Evolutionary conservation across 495 filamentous ascomycete genomes (phyloP).

Genomic region (Clohesyomyces aquaticus): DNA sequence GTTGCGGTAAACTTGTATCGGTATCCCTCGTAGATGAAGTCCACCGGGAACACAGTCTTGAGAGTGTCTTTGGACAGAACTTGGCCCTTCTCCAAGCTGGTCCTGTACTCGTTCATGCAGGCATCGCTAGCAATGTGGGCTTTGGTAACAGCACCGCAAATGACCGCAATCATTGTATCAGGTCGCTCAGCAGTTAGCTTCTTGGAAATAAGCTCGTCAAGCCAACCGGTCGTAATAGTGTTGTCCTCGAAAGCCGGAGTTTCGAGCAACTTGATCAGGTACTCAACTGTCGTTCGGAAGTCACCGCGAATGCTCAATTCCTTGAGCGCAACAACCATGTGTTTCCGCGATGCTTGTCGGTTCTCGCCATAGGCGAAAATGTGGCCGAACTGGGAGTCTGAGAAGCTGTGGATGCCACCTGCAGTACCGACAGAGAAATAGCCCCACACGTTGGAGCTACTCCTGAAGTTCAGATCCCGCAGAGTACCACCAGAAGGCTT

Average conservation of each 20-base stretch:
- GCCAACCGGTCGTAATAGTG: conserved; percentile 98
- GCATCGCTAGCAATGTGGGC: conserved; percentile 90
- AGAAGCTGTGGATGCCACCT: conserved; percentile 98
- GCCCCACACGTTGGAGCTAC: conserved; percentile 98
- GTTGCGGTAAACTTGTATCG: conserved; percentile 99
- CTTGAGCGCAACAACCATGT: conserved; percentile 99
- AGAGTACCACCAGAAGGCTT: conserved; percentile 99
- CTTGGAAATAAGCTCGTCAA: conserved; percentile 97
- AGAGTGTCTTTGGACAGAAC: conserved; percentile 94
- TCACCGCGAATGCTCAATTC: conserved; percentile 99
- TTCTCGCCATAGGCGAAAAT: conserved; percentile 99
- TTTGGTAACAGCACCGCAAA: conserved; percentile 93
- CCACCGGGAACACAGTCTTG: conserved; percentile 96
- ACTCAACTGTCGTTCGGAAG: conserved; percentile 97
- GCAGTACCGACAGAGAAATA: conserved; percentile 98
- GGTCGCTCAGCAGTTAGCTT: conserved; percentile 96
- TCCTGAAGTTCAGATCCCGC: conserved; percentile 98
- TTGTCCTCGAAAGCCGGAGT: conserved; percentile 98
- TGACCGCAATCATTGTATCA: conserved; percentile 84
- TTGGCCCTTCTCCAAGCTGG: conserved; percentile 94
- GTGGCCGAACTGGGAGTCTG: conserved; percentile 98
- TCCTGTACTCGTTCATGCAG: conserved; percentile 82
- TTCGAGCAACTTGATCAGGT: conserved; percentile 97
- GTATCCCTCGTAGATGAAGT: conserved; percentile 97
- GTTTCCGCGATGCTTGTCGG: conserved; percentile 90